phyloP scores from a whole-genome alignment of 371 early-diverging fungal species.

The Apophysomyces elegans region DNA sequence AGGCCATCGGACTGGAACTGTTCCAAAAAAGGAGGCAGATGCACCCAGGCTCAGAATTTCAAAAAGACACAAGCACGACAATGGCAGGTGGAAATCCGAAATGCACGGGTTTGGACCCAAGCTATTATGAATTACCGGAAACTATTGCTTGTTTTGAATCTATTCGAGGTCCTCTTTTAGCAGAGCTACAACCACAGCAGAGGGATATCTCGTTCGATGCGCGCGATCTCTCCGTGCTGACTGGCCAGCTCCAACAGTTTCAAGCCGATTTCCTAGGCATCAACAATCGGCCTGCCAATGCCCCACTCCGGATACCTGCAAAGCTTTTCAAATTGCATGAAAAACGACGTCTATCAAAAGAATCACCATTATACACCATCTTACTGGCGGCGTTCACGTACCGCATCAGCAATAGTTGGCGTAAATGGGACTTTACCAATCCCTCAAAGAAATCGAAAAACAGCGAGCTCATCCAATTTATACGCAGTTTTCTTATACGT shows the following conservation, averaged over 20 bases:
- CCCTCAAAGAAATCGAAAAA: slow-evolving; percentile 43
- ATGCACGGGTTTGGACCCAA: slow-evolving; percentile 43
- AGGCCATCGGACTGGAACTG: neutral
- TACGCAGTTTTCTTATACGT: slow-evolving; percentile 46
- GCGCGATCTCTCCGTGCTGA: slow-evolving; percentile 59
- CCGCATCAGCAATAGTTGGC: slow-evolving; percentile 50
- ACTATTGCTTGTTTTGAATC: slow-evolving; percentile 51
- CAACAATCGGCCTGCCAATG: slow-evolving; percentile 29
- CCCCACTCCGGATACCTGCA: slow-evolving; percentile 60
- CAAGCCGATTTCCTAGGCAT: slow-evolving; percentile 68
- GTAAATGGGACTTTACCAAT: slow-evolving; percentile 61
- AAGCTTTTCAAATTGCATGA: slow-evolving; percentile 60
- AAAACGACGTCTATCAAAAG: slow-evolving; percentile 20
- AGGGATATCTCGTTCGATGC: slow-evolving; percentile 45
- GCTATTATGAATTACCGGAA: slow-evolving; percentile 45
- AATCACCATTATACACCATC: slow-evolving; percentile 54
- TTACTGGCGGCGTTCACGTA: slow-evolving; percentile 57
- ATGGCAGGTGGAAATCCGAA: slow-evolving; percentile 42
- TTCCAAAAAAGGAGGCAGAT: neutral
- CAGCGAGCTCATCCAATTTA: slow-evolving; percentile 49
- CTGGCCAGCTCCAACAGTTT: slow-evolving; percentile 64
- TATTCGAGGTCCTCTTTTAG: slow-evolving; percentile 37
- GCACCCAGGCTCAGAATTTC: neutral
- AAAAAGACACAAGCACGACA: slow-evolving; percentile 2
- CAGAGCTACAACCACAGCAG: slow-evolving; percentile 46